Percentiles rank a stretch among this genome's conserved stretches.
Evolutionary conservation across 163 green algal genomes (phyloP).

Genomic region (Trebouxiophyceae sp.): DNA sequence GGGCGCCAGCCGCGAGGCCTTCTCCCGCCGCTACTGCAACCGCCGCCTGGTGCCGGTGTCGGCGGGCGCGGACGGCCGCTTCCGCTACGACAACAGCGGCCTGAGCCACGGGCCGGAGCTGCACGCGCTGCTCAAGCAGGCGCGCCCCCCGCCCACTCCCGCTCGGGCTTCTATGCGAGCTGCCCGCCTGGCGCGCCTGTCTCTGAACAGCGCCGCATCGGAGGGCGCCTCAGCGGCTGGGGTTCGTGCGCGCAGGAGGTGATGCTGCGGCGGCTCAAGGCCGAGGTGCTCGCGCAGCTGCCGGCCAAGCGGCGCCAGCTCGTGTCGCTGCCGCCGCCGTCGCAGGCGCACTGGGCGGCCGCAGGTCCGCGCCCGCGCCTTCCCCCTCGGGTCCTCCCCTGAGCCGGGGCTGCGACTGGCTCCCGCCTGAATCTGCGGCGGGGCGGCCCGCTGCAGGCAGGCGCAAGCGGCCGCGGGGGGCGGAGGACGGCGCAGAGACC

Average conservation of each 20-base stretch:
- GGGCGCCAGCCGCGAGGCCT: constrained; percentile 54
- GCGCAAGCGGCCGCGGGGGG: no score
- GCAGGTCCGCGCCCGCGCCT: no score
- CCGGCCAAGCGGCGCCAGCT: constrained; percentile 88
- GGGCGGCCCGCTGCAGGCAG: neutral
- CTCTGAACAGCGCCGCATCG: no score
- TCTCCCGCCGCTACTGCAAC: constrained; percentile 82
- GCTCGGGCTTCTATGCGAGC: no score
- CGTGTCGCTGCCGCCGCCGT: constrained; percentile 52
- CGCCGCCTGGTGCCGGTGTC: constrained; percentile 49
- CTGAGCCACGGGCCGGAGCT: constrained; percentile 62
- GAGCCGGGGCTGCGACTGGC: neutral
- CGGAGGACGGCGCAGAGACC: neutral
- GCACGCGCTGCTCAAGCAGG: constrained; percentile 69
- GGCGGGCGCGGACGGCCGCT: constrained; percentile 1
- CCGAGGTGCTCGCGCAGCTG: constrained; percentile 83
- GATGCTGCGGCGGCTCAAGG: constrained; percentile 93
- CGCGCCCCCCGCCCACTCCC: neutral
- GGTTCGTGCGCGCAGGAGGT: constrained; percentile 66
- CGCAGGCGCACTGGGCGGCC: constrained; percentile 23
- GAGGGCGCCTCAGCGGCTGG: no score
- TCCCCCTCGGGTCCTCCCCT: neutral
- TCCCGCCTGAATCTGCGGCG: neutral
- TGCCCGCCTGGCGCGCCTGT: no score
- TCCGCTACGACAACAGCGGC: constrained; percentile 50